A percentile compares a stretch with the other conserved stretches of the same genome.
Conservation (phyloP, 306 rosid species). For the Lathyrus aphaca region DNA sequence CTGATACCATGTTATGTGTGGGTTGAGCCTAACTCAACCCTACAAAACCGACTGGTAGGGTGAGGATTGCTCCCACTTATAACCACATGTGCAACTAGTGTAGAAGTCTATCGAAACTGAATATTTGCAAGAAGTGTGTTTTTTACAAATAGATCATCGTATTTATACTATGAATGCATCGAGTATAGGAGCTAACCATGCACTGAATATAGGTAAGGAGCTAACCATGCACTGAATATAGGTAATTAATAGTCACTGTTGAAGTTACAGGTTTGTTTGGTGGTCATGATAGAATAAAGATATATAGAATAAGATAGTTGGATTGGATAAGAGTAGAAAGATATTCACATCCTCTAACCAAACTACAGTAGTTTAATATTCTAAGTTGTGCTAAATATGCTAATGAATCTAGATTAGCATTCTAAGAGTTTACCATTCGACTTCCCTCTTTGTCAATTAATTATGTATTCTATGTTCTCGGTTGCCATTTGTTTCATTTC, state of each 20-base stretch:
- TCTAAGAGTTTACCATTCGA: constrained; percentile 9
- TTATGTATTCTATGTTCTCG: constrained; percentile 11
- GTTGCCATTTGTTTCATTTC: constrained; percentile 26
- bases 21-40: too few relatives aligned
- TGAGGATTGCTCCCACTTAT: too few relatives aligned
- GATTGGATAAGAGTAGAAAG: not conserved
- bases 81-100: constrained; percentile 23
- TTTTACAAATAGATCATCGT: not conserved
- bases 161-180: constrained; percentile 12
- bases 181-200: not conserved
- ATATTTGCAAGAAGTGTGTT: constrained; percentile 5
- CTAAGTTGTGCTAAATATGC: constrained; percentile 16
- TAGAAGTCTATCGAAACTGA: constrained; percentile 12
- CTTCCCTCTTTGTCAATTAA: constrained; percentile 24
- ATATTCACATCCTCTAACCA: not conserved
- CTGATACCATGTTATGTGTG: too few relatives aligned
- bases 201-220: constrained; percentile 10
- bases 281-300: not conserved
- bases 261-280: constrained; percentile 5
- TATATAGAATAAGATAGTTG: not conserved
- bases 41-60: too few relatives aligned
- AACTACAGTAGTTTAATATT: constrained; percentile 13
- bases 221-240: not conserved
- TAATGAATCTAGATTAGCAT: constrained; percentile 24
- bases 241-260: constrained; percentile 20